Evolutionary conservation across 1,284 basidiomycete species (phyloP), one percentile per base, ranked within the genome.

Genomic region (Tilletia setariae): DNA sequence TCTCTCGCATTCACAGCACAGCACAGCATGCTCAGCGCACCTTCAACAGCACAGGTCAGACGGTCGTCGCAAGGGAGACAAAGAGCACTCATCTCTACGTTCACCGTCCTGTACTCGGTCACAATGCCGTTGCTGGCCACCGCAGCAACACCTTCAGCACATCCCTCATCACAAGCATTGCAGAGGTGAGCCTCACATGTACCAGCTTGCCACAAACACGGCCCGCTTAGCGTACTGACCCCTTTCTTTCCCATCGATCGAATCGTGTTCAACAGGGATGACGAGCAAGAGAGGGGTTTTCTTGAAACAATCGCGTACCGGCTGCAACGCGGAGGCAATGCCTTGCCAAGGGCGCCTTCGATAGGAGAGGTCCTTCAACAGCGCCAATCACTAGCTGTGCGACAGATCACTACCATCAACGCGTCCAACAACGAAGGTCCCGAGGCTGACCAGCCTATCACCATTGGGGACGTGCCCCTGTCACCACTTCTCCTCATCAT

Each of bases 401-500:
- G 51, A 25, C 51, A 53, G 51, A 53, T 53, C 35, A 40, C 35
- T n/a, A 19, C 8, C 16, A 49, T n/a, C 47, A n/a, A 13, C 15
- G 44, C 44, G 44, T 9, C 28, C 28, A 32, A 30, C 28, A 30
- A 25, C 28, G 4, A 61, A 6, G 56, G 56, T 32, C 56, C 56
- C 1, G 56, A 61, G 8, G 32, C 56, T 8, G 56, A 61, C 35
- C 56, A 61, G 32, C 56, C 56, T 11, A 11, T 61, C 6, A 35
- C 15, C 28, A 30, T 61, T 30, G 56, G 56, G 6, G 16, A 16
- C 28, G n/a, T 21, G 23, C 30, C 56, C 56, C 35, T 61, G 3
- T 16, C 30, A 30, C 56, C 56, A 19, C 56, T 61, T 30, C 11
- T 61, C 16, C 56, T 61, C 56, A 13, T 61, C 56, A 61, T 61